Conservation (phyloP, 1,139 yeast genomes). For the Kodamaea plutei region DNA sequence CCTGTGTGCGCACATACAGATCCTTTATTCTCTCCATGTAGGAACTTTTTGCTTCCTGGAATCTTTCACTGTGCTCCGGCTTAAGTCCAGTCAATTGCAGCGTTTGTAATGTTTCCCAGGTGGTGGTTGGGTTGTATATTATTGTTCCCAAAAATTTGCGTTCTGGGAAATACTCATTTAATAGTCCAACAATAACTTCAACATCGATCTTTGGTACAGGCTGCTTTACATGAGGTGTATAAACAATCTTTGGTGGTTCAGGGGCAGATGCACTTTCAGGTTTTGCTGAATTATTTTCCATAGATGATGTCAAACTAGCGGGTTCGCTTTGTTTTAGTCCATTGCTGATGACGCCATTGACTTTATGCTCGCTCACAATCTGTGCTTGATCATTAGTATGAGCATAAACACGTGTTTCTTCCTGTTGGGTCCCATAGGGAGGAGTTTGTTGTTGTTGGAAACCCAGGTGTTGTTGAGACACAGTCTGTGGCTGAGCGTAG, state of each 20-base stretch:
- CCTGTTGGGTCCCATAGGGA: too few relatives aligned
- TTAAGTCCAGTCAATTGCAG: conserved; percentile 34
- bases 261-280: too few relatives aligned
- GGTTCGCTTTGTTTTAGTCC: too few relatives aligned
- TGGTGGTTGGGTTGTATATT: conserved; percentile 54
- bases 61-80: conserved; percentile 30
- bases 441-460: too few relatives aligned
- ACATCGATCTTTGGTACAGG: conserved; percentile 29
- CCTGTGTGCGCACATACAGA: conserved; percentile 9
- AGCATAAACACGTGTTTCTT: too few relatives aligned
- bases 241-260: background rate
- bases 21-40: conserved; percentile 22
- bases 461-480: too few relatives aligned
- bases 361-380: too few relatives aligned
- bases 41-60: conserved; percentile 27
- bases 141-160: conserved; percentile 57
- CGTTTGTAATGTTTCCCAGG: conserved; percentile 41
- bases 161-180: conserved; percentile 42
- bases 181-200: conserved; percentile 41
- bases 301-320: too few relatives aligned
- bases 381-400: too few relatives aligned
- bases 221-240: conserved; percentile 6
- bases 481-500: too few relatives aligned
- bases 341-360: too few relatives aligned
- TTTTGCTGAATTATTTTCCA: too few relatives aligned